A percentile compares a stretch with the other conserved stretches of the same genome.
phyloP scores from a whole-genome alignment of 495 filamentous ascomycete genomes.

The Daldinia concentrica region DNA sequence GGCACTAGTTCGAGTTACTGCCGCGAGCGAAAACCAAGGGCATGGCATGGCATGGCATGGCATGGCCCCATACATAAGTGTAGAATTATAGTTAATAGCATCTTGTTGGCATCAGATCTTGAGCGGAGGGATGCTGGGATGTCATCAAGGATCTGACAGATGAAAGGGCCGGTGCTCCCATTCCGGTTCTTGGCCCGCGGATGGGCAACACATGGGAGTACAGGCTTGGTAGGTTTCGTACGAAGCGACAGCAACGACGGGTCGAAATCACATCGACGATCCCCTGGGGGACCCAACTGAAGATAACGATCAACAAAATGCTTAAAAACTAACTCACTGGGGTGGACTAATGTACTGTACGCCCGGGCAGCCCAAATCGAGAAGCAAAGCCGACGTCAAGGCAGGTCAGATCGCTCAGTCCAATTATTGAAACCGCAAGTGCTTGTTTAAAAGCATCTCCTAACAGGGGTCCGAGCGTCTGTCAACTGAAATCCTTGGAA shows the following conservation, averaged over 20 bases:
- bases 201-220: slow-evolving; percentile 31
- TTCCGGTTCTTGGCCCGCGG: slow-evolving; percentile 43
- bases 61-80: slow-evolving; percentile 27
- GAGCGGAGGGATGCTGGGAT: slow-evolving; percentile 35
- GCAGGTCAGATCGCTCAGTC: background rate
- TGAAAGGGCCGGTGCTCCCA: slow-evolving; percentile 25
- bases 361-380: slow-evolving; percentile 5
- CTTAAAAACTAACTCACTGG: slow-evolving; percentile 1
- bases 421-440: slow-evolving; percentile 1
- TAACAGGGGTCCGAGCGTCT: slow-evolving; percentile 33
- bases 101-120: slow-evolving; percentile 42
- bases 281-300: slow-evolving; percentile 3
- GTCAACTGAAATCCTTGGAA: slow-evolving; percentile 39
- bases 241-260: slow-evolving; percentile 31
- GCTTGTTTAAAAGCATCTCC: slow-evolving; percentile 1
- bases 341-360: slow-evolving; percentile 3
- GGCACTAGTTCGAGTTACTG: slow-evolving; percentile 23
- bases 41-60: slow-evolving; percentile 9
- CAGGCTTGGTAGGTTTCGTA: slow-evolving; percentile 36
- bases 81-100: slow-evolving; percentile 32
- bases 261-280: slow-evolving; percentile 30
- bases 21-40: slow-evolving; percentile 30
- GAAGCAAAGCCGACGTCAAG: slow-evolving; percentile 18
- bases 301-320: slow-evolving; percentile 28
- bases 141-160: slow-evolving; percentile 40